These are phyloP conservation scores for Epithemia pelagica DNA, from an alignment of 108 stramenopile species.

Conservation along the genomic window DNA sequence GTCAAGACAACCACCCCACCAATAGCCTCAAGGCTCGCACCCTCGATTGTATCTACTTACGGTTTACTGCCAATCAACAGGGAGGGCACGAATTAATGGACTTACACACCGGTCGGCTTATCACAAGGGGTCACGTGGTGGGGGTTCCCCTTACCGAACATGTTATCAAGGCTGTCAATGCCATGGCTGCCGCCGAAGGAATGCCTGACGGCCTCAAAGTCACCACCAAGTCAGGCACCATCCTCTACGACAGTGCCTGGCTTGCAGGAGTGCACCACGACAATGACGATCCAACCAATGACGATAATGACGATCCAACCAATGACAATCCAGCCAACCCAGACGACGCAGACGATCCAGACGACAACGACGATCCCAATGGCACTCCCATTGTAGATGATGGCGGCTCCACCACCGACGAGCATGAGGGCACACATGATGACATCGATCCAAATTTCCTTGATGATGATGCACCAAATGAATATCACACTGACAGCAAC, in stretches of 20 bases:
- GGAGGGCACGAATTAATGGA: constrained; percentile 17
- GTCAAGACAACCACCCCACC: too few species aligned
- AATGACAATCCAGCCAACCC: not conserved
- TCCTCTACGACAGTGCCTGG: constrained; percentile 16
- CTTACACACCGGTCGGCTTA: constrained; percentile 11
- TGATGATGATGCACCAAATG: constrained; percentile 1
- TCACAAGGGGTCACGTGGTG: constrained; percentile 15
- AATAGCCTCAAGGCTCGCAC: too few species aligned
- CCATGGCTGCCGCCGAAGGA: constrained; percentile 13
- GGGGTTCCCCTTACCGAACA: constrained; percentile 16
- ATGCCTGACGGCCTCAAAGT: constrained; percentile 20
- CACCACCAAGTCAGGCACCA: not conserved
- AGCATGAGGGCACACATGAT: not conserved
- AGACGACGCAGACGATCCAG: too few species aligned
- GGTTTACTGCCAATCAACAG: constrained; percentile 24
- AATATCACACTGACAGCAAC: constrained; percentile 6
- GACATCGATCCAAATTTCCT: not conserved
- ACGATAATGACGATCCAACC: too few species aligned
- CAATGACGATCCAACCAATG: not conserved
- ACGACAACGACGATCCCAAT: not conserved
- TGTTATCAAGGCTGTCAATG: constrained; percentile 17
- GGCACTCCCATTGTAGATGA: not conserved
- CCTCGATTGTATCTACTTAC: constrained; percentile 7
- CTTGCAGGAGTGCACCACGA: constrained; percentile 32
- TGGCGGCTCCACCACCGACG: constrained; percentile 4